These are phyloP conservation scores for Dendrocalamus sinicus DNA, from an alignment of 176 grass and related monocot genomes.

Conservation along the genomic window DNA sequence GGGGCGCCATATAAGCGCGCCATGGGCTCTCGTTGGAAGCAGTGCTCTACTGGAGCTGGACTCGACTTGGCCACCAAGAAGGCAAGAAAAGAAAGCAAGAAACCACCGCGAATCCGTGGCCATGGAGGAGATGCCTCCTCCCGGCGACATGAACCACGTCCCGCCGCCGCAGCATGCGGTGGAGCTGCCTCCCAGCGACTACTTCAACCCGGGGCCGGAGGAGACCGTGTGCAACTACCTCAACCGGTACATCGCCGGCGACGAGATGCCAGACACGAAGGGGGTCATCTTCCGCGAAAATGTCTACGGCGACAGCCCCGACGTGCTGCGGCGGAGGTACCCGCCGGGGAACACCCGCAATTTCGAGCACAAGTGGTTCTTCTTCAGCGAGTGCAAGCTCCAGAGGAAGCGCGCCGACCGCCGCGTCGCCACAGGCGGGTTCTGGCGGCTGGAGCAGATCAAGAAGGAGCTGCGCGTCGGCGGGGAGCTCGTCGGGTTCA, in stretches of 20 bases:
- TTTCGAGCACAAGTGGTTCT: not conserved
- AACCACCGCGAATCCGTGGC: too few species aligned
- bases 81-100: too few species aligned
- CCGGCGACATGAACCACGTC: too few species aligned
- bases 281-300: not conserved
- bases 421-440: not conserved
- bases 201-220: constrained; percentile 30
- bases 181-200: constrained; percentile 11
- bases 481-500: not conserved
- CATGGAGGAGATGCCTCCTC: too few species aligned
- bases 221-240: constrained; percentile 14
- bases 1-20: too few species aligned
- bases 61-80: too few species aligned
- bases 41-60: too few species aligned
- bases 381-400: not conserved
- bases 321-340: not conserved
- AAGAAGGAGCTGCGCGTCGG: not conserved
- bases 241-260: not conserved
- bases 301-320: constrained; percentile 22
- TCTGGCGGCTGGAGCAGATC: constrained; percentile 7
- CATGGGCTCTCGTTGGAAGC: too few species aligned
- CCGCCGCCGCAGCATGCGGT: not conserved
- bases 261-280: not conserved
- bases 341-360: not conserved
- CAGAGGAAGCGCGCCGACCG: not conserved